A percentile compares a stretch with the other conserved stretches of the same genome.
Conservation (phyloP, 345 rosid species). For the Luvunga scandens region DNA sequence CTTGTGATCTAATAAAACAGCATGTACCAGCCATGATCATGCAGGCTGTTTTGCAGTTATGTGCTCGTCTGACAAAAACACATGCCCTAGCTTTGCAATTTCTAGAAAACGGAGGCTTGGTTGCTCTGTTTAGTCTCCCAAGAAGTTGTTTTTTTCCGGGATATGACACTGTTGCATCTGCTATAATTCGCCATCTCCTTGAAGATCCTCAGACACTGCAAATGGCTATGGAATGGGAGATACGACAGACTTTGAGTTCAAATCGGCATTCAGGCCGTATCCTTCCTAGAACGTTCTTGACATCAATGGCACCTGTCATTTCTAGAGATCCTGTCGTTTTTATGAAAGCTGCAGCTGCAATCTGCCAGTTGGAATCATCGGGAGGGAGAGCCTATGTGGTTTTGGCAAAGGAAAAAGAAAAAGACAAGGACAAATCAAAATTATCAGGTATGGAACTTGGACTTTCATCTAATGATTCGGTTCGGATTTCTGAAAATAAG, state of each 20-base stretch:
- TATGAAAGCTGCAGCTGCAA: constrained; percentile 77
- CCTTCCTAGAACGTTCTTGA: constrained; percentile 62
- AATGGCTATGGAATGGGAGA: constrained; percentile 96
- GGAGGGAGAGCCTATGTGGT: constrained; percentile 81
- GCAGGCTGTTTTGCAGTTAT: constrained; percentile 96
- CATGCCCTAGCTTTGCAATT: constrained; percentile 75
- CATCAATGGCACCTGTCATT: constrained; percentile 86
- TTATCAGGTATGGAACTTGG: constrained; percentile 57
- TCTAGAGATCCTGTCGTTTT: constrained; percentile 87
- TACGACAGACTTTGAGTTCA: constrained; percentile 73
- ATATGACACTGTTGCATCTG: constrained; percentile 86
- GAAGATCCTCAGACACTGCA: constrained; percentile 98
- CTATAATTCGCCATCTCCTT: constrained; percentile 81
- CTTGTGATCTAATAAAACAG: constrained; percentile 73
- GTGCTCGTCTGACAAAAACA: constrained; percentile 90
- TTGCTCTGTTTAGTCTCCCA: constrained; percentile 78
- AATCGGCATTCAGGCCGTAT: constrained; percentile 73
- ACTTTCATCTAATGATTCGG: constrained; percentile 53
- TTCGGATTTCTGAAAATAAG: constrained; percentile 72
- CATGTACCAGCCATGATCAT: constrained; percentile 82
- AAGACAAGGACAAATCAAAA: constrained; percentile 63
- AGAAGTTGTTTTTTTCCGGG: constrained; percentile 84
- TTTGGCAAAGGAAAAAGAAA: constrained; percentile 74
- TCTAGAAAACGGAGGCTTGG: constrained; percentile 82
- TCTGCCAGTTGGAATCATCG: constrained; percentile 87